These are phyloP conservation scores for Dimargaris verticillata DNA, from an alignment of 192 early-diverging fungal genomes.

Conservation along the genomic window DNA sequence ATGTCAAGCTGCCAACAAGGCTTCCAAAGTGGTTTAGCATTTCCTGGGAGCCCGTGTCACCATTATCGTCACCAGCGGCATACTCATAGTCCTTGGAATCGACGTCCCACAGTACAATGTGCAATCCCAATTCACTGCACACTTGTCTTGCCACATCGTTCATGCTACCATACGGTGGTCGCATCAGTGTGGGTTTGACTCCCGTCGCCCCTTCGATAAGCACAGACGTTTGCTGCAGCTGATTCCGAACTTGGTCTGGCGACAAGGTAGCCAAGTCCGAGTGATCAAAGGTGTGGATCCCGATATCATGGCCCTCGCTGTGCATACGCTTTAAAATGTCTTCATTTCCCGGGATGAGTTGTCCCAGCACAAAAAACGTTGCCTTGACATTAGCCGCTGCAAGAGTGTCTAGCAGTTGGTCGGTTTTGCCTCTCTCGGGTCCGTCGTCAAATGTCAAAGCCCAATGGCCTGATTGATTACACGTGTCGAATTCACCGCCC, in stretches of 20 bases:
- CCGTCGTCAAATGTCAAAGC: constrained; percentile 7
- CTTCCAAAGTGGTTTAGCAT: neutral
- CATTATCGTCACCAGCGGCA: neutral
- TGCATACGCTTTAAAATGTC: neutral
- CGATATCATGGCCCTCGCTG: neutral
- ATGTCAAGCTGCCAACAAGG: neutral
- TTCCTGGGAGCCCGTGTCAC: neutral
- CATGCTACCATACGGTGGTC: neutral
- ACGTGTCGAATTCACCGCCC: too few relatives aligned
- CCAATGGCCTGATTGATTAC: neutral
- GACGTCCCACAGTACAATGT: neutral
- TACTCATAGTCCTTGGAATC: neutral
- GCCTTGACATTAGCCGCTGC: neutral
- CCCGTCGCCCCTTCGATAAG: neutral
- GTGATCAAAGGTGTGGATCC: constrained; percentile 1
- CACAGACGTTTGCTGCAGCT: neutral
- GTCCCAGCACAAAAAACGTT: constrained; percentile 4
- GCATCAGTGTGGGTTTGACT: neutral
- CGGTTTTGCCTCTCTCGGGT: neutral
- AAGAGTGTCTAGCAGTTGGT: neutral
- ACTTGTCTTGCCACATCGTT: neutral
- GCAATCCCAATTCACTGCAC: neutral
- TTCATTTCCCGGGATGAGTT: neutral
- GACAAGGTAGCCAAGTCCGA: neutral
- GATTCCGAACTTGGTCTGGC: neutral